Percentiles rank a stretch among this genome's conserved stretches.
These are phyloP conservation scores for Aspergillus incahuasiensis DNA, from an alignment of 495 filamentous ascomycete genomes.

Conservation along the genomic window DNA sequence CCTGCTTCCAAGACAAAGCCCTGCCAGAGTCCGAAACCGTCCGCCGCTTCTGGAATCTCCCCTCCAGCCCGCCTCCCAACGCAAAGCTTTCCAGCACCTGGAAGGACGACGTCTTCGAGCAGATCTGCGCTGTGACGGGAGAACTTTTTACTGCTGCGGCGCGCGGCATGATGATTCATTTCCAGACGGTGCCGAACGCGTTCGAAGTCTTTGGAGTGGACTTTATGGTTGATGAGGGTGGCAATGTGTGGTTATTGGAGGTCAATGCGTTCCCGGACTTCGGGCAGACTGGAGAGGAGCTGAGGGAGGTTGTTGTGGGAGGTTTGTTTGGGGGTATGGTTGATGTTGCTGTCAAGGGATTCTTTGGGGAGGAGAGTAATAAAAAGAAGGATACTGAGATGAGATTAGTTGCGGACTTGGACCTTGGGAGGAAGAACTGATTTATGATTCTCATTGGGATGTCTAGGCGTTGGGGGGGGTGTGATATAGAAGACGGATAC, in stretches of 20 bases:
- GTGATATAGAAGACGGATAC: background rate
- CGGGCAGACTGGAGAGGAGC: constrained; percentile 73
- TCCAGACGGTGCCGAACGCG: constrained; percentile 79
- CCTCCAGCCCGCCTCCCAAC: constrained; percentile 24
- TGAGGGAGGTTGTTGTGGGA: constrained; percentile 59
- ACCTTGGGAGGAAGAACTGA: constrained; percentile 47
- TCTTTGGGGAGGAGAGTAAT: constrained; percentile 44
- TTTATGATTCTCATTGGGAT: too few relatives aligned
- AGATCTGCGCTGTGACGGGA: constrained; percentile 66
- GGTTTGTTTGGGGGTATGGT: constrained; percentile 74
- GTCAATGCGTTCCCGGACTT: constrained; percentile 98
- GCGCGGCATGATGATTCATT: constrained; percentile 76
- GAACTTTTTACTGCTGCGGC: constrained; percentile 84
- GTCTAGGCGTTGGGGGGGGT: background rate
- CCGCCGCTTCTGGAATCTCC: constrained; percentile 64
- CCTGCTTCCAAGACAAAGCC: constrained; percentile 72
- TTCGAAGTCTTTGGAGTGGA: constrained; percentile 94
- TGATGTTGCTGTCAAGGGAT: constrained; percentile 57
- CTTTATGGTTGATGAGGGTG: constrained; percentile 69
- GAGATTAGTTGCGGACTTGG: constrained; percentile 56
- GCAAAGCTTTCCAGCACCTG: constrained; percentile 36
- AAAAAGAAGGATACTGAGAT: constrained; percentile 31
- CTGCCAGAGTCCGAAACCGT: constrained; percentile 56
- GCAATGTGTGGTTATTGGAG: constrained; percentile 72
- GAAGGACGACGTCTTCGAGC: constrained; percentile 60